Evolutionary conservation across 169 alveolate species (phyloP), one percentile per base, ranked within the genome.

Genomic region (Plasmodium vivax): DNA sequence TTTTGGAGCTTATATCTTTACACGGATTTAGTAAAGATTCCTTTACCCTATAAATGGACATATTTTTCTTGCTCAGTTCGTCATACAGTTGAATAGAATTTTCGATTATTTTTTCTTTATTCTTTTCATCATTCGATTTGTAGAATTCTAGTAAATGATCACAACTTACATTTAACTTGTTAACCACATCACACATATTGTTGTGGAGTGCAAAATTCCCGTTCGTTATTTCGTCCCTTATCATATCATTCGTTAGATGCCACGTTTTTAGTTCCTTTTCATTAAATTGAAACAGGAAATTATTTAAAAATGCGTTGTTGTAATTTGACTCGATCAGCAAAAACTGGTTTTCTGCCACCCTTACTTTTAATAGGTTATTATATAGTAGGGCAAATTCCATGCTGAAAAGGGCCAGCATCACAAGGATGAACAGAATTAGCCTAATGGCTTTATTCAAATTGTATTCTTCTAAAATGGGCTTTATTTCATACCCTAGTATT

Each of bases 401-500:
- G 23, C 85, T 82, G 62, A 92, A 92, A 45, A 92, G 84, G 38
- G 74, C 43, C 45, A 82, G n/a, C 30, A 92, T 14, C 36, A 92
- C 30, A 41, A 92, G 72, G 51, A 92, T 38, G 74, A 92, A 82
- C 75, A 81, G 83, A 82, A 82, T 30, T 45, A 77, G 38, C 54
- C 92, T 92, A 51, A 92, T 54, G 45, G 56, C 41, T 82, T 71
- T 92, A 73, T 82, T 92, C 38, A 72, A 19, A 82, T 68, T 92
- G 41, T 45, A 73, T 71, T 92, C 95, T 82, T 92, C 95, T 16
- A 82, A 81, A 68, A 38, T 75, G 7, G 88, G 81, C 79, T 73
- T 83, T 71, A 92, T 82, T 41, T 92, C 92, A 92, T 92, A 92
- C 32, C 95, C 95, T 19, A 92, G 62, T 43, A 82, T 19, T 41